Conservation (phyloP, 2,329 filamentous ascomycete genomes). For the Claviceps monticola region DNA sequence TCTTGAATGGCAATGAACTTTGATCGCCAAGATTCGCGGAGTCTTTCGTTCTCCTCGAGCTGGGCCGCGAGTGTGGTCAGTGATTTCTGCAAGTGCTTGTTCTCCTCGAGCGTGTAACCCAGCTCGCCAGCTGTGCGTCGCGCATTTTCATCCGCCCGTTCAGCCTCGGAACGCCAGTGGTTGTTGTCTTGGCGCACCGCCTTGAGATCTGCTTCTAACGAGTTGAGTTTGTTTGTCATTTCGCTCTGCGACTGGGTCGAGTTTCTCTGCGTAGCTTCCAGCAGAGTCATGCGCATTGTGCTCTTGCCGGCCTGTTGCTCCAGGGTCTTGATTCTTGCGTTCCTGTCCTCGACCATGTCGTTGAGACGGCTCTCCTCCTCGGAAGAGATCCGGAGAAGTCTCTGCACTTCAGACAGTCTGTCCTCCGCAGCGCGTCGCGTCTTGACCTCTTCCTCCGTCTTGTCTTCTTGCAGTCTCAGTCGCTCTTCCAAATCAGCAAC, state of each 20-base stretch:
- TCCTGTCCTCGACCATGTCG: slow-evolving; percentile 52
- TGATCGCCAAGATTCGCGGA: slow-evolving; percentile 69
- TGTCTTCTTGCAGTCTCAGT: slow-evolving; percentile 47
- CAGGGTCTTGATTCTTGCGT: slow-evolving; percentile 48
- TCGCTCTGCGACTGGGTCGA: slow-evolving; percentile 40
- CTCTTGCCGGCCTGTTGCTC: slow-evolving; percentile 42
- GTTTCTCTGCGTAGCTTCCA: slow-evolving; percentile 53
- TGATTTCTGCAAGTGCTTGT: slow-evolving; percentile 60
- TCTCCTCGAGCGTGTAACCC: slow-evolving; percentile 37
- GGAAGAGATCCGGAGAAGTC: slow-evolving; percentile 52
- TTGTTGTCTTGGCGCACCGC: slow-evolving; percentile 41
- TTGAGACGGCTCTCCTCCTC: slow-evolving; percentile 59
- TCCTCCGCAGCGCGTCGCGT: slow-evolving; percentile 57
- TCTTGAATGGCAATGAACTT: slow-evolving; percentile 79
- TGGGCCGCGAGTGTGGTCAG: slow-evolving; percentile 64
- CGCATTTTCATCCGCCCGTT: slow-evolving; percentile 39
- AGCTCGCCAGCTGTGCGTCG: slow-evolving; percentile 36
- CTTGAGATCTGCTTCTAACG: slow-evolving; percentile 39
- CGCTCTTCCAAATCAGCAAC: slow-evolving; percentile 57
- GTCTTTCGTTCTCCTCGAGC: slow-evolving; percentile 71
- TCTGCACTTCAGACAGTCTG: slow-evolving; percentile 56
- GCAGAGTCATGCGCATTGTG: slow-evolving; percentile 47
- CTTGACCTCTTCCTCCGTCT: slow-evolving; percentile 49
- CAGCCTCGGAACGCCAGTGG: slow-evolving; percentile 49
- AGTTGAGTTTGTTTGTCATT: slow-evolving; percentile 39